phyloP scores from a whole-genome alignment of 2,329 filamentous ascomycete species.

The Trichoderma endophyticum region DNA sequence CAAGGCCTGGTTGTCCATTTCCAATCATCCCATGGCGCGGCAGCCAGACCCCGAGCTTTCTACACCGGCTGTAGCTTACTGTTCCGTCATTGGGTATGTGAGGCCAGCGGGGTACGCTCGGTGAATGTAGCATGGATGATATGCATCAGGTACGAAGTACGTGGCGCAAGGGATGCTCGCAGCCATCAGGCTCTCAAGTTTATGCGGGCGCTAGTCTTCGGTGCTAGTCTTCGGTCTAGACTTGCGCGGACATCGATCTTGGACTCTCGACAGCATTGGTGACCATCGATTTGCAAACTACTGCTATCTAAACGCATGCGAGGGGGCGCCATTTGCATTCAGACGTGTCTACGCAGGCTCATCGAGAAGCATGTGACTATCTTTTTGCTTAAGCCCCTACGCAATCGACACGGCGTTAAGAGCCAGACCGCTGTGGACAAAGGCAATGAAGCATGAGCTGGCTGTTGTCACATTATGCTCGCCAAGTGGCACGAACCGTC shows the following conservation, averaged over 20 bases:
- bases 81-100: slow-evolving; percentile 12
- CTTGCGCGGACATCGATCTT: slow-evolving; percentile 8
- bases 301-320: slow-evolving; percentile 3
- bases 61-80: slow-evolving; percentile 20
- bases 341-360: not conserved
- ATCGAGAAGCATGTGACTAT: slow-evolving; percentile 8
- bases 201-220: slow-evolving; percentile 8
- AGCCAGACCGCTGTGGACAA: not conserved
- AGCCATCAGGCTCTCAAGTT: slow-evolving; percentile 8
- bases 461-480: not conserved
- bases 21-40: slow-evolving; percentile 5
- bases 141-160: slow-evolving; percentile 17
- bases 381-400: not conserved
- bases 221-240: slow-evolving; percentile 12
- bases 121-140: slow-evolving; percentile 17
- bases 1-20: not conserved
- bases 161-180: slow-evolving; percentile 10
- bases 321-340: slow-evolving; percentile 3
- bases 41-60: slow-evolving; percentile 1
- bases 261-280: not conserved
- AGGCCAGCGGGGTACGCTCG: slow-evolving; percentile 13
- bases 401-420: not conserved
- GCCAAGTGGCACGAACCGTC: slow-evolving; percentile 12
- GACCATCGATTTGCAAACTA: not conserved
- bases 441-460: not conserved